Evolutionary conservation across 352 stramenopile genomes (phyloP), one percentile per base, ranked within the genome.

Genomic region (Aphanomyces cochlioides): DNA sequence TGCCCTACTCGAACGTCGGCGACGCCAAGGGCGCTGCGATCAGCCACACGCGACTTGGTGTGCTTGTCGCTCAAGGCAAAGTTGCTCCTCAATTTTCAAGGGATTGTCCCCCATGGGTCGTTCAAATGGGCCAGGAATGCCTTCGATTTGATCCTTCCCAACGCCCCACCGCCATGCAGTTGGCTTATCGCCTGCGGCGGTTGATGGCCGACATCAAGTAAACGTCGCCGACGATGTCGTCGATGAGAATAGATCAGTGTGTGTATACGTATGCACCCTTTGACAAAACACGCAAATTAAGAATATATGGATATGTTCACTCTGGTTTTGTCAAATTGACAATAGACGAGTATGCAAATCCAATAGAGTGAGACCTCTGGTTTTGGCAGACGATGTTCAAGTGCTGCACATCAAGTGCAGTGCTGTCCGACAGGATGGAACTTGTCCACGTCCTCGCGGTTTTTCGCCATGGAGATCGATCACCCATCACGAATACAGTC

Each of bases 401-500:
- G 28, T 28, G 28, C 28, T 28, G 28, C 28, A 28, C 28, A 28
- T 28, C 28, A 28, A 28, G 28, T 28, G 28, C 28, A 28, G 28
- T 2, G 28, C 28, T 28, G 28, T 28, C 28, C 13, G 37, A n/a
- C 54, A 39, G 43, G 17, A 61, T 61, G 54, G 54, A 61, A 17
- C 54, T 61, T 7, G 54, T 61, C 28, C 64, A 70, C 47, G 64
- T 61, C 5, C 15, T 70, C 21, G 12, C 43, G 21, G 53, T 70
- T 3, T 56, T 61, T 21, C 64, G 64, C 47, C 64, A 70, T 53
- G 64, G 64, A n/a, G 64, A 70, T 36, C 64, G 64, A 19, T 63
- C 64, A 34, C 64, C 64, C 39, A 70, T 70, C 40, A 48, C 64
- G 28, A 19, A n/a, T 10, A 19, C 21, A 15, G 73, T 90, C 7